A percentile compares a stretch with the other conserved stretches of the same genome.
phyloP scores from a whole-genome alignment of 202 grass and related monocot species.

The Schoenoplectus tabernaemontani region DNA sequence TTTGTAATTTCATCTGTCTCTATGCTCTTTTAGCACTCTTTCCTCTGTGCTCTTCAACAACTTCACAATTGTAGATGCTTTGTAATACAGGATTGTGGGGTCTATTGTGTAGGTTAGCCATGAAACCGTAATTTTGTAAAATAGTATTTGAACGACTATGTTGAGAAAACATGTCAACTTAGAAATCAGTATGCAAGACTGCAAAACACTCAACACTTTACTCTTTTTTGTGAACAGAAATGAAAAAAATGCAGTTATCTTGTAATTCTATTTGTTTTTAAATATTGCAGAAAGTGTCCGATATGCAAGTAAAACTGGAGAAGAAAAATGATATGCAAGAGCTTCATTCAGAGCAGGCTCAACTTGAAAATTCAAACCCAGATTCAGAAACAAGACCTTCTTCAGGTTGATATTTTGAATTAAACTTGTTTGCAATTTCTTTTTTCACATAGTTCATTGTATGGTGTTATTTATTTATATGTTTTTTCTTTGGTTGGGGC shows the following conservation, averaged over 20 bases:
- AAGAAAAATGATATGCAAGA: constrained; percentile 20
- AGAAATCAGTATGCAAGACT: background rate
- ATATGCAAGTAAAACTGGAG: constrained; percentile 7
- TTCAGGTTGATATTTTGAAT: constrained; percentile 12
- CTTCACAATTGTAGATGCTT: background rate
- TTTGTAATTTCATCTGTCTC: background rate
- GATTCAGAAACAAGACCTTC: constrained; percentile 2
- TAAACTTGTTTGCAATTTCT: no score
- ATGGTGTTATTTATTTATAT: background rate
- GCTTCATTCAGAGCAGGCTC: background rate
- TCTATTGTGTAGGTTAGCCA: background rate
- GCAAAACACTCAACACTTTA: background rate
- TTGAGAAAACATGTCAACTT: background rate
- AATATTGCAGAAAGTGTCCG: constrained; percentile 5
- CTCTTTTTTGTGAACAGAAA: background rate
- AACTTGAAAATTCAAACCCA: constrained; percentile 2
- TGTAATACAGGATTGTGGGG: background rate
- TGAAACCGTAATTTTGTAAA: background rate
- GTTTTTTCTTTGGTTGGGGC: background rate
- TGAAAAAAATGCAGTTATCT: background rate
- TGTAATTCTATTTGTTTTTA: background rate
- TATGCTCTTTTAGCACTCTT: background rate
- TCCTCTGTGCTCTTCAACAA: background rate
- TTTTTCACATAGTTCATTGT: no score
- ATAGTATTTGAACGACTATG: background rate